Percentiles rank a stretch among this genome's conserved stretches.
Conservation (phyloP, 257 asterid genomes). For the Lantana camara region DNA sequence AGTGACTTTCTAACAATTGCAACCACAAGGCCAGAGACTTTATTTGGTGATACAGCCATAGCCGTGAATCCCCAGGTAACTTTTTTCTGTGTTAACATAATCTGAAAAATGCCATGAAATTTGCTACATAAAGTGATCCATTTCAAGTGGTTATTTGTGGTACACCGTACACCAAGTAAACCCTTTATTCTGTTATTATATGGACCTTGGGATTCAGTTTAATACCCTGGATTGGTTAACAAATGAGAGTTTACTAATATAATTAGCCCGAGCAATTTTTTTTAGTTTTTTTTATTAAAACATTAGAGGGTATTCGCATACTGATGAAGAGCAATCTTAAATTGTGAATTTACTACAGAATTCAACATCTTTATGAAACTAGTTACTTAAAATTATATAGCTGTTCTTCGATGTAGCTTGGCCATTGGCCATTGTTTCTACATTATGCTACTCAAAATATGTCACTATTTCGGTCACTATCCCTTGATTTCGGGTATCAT, state of each 20-base stretch:
- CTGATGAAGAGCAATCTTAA: neutral
- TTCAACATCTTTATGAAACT: constrained; percentile 10
- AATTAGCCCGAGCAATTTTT: neutral
- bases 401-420: constrained; percentile 16
- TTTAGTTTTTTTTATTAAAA: constrained; percentile 9
- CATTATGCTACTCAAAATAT: constrained; percentile 11
- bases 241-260: neutral
- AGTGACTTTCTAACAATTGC: constrained; percentile 90
- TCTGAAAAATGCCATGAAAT: neutral
- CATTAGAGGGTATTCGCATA: constrained; percentile 6
- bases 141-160: constrained; percentile 11
- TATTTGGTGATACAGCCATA: constrained; percentile 94
- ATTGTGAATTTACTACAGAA: constrained; percentile 19
- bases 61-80: constrained; percentile 93
- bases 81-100: constrained; percentile 20
- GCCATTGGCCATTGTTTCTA: constrained; percentile 1
- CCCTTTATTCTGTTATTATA: neutral
- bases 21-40: constrained; percentile 97
- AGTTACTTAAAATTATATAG: neutral
- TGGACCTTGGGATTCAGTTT: neutral
- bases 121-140: constrained; percentile 11
- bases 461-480: neutral
- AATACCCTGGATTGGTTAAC: neutral
- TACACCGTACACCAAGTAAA: neutral
- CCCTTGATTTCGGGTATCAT: constrained; percentile 10